These are phyloP conservation scores for Monilinia aucupariae DNA, from an alignment of 2,329 filamentous ascomycete species.

Conservation along the genomic window DNA sequence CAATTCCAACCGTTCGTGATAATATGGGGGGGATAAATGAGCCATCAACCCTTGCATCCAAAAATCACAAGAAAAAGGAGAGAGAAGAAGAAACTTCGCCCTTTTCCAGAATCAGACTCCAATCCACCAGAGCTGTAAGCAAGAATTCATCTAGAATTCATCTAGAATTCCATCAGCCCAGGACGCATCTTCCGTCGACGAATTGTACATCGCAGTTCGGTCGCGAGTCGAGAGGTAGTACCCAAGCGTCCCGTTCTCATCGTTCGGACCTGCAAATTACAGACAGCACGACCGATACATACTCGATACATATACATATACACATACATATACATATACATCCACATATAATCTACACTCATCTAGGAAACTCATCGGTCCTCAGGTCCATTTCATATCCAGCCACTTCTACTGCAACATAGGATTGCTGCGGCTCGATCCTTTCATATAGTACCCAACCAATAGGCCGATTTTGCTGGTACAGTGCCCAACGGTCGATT, in stretches of 20 bases:
- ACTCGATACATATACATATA: neutral
- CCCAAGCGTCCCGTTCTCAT: too few relatives aligned
- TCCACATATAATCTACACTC: neutral
- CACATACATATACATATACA: neutral
- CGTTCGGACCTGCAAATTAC: neutral
- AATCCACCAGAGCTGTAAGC: too few relatives aligned
- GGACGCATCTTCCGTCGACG: too few relatives aligned
- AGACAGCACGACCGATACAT: neutral
- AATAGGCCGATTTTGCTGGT: neutral
- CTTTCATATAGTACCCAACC: neutral
- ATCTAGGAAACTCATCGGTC: neutral
- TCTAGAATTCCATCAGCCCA: too few relatives aligned
- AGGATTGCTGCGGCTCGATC: neutral
- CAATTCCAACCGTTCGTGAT: neutral
- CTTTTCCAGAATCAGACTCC: too few relatives aligned
- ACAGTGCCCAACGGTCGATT: neutral
- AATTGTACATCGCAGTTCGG: too few relatives aligned
- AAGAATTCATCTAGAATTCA: too few relatives aligned
- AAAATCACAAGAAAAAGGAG: neutral
- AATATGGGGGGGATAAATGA: neutral
- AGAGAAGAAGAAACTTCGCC: neutral
- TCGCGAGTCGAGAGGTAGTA: too few relatives aligned
- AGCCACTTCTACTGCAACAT: neutral
- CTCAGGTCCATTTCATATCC: neutral
- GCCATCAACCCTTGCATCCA: neutral